phyloP scores from a whole-genome alignment of 2,329 filamentous ascomycete species.

The Botrytis aclada region DNA sequence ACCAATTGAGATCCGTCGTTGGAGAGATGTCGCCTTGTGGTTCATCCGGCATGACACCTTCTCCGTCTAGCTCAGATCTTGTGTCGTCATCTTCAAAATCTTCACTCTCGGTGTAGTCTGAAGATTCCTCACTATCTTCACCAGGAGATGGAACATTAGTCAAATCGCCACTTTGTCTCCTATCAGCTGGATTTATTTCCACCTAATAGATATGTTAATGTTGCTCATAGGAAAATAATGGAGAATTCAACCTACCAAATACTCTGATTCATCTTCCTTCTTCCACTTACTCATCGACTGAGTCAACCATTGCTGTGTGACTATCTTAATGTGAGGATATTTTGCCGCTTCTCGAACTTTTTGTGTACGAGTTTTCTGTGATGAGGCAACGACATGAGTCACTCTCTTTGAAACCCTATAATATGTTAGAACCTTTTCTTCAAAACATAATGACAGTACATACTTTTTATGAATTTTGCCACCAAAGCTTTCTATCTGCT shows the following conservation, averaged over 20 bases:
- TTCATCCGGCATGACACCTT: slow-evolving; percentile 49
- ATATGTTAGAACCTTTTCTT: slow-evolving; percentile 10
- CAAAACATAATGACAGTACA: slow-evolving; percentile 3
- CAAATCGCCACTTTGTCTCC: slow-evolving; percentile 39
- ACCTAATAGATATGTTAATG: slow-evolving; percentile 42
- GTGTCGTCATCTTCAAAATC: slow-evolving; percentile 38
- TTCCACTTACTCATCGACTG: slow-evolving; percentile 84
- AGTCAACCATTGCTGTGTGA: slow-evolving; percentile 85
- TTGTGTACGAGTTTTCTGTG: slow-evolving; percentile 71
- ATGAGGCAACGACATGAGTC: slow-evolving; percentile 72
- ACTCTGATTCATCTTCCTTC: slow-evolving; percentile 69
- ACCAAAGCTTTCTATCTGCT: slow-evolving; percentile 85
- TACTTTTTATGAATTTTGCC: slow-evolving; percentile 54
- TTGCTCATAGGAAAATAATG: background rate
- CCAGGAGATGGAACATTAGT: slow-evolving; percentile 46
- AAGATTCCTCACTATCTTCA: slow-evolving; percentile 41
- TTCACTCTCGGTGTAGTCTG: slow-evolving; percentile 36
- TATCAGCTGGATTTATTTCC: slow-evolving; percentile 67
- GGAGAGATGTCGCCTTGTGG: slow-evolving; percentile 51
- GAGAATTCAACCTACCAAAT: slow-evolving; percentile 29
- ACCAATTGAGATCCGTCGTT: slow-evolving; percentile 60
- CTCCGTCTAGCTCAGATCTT: slow-evolving; percentile 43
- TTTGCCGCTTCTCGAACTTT: slow-evolving; percentile 87
- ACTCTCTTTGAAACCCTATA: slow-evolving; percentile 57
- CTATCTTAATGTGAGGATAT: slow-evolving; percentile 80